These are phyloP conservation scores for Angomonas ambiguus DNA, from an alignment of 208 protist genomes.

Conservation along the genomic window DNA sequence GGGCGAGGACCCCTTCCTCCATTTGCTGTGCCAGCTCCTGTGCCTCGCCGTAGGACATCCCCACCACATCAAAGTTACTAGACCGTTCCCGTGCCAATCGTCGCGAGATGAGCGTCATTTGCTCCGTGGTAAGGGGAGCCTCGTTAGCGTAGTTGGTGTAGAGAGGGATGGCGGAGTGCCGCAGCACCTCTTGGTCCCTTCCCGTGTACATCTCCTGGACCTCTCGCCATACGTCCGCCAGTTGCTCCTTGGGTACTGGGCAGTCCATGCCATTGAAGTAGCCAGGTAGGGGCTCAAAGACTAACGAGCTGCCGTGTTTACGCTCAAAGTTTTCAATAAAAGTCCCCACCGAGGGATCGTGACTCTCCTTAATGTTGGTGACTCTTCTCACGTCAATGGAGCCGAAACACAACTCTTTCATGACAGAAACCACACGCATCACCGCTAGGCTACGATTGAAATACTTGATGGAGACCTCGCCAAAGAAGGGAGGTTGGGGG, in stretches of 20 bases:
- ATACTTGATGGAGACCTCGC: conserved; percentile 17
- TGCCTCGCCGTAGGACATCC: conserved; percentile 43
- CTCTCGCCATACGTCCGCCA: conserved; percentile 46
- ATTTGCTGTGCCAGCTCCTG: conserved; percentile 8
- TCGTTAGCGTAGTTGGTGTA: conserved; percentile 39
- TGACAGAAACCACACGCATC: conserved; percentile 27
- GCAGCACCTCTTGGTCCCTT: conserved; percentile 17
- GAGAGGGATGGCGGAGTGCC: conserved; percentile 50
- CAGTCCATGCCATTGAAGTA: conserved; percentile 31
- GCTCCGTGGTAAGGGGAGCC: conserved; percentile 26
- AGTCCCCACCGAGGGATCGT: conserved; percentile 19
- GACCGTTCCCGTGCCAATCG: conserved; percentile 35
- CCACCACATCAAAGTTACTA: conserved; percentile 46
- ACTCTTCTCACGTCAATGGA: conserved; percentile 34
- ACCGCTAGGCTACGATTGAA: conserved; percentile 29
- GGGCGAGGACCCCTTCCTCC: background rate
- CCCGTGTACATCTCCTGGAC: conserved; percentile 26
- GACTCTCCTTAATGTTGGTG: conserved; percentile 25
- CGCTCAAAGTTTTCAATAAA: conserved; percentile 21
- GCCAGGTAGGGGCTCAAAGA: conserved; percentile 11
- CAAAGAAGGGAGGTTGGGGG: conserved; percentile 26
- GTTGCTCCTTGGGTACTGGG: conserved; percentile 48
- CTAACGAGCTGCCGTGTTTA: background rate
- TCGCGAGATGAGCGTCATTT: conserved; percentile 30
- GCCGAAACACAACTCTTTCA: conserved; percentile 43